Evolutionary conservation across 2,329 filamentous ascomycete species (phyloP).

Genomic region (Colletotrichum aenigma): DNA sequence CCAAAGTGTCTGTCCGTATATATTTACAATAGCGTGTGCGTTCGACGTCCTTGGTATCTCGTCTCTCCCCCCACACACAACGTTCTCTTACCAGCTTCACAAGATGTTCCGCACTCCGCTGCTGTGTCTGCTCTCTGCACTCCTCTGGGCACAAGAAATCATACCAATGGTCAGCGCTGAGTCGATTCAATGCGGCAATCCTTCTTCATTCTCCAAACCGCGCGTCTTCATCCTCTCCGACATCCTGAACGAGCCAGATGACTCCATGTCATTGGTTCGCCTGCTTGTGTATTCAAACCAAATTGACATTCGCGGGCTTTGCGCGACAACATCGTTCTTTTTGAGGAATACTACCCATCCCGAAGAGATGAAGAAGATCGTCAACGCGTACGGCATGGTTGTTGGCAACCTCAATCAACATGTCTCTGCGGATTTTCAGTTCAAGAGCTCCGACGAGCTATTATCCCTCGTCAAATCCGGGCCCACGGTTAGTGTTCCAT

Average conservation of each 20-base stretch:
- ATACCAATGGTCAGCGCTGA: background rate
- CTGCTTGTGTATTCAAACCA: conserved; percentile 50
- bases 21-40: background rate
- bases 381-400: conserved; percentile 46
- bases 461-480: background rate
- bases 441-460: background rate
- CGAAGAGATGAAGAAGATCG: conserved; percentile 45
- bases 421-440: background rate
- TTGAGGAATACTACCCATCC: conserved; percentile 42
- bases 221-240: conserved; percentile 44
- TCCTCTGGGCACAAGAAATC: background rate
- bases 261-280: conserved; percentile 46
- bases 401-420: conserved; percentile 54
- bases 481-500: background rate
- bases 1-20: background rate
- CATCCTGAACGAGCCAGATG: conserved; percentile 51
- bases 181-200: background rate
- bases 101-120: background rate
- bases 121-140: background rate
- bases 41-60: background rate
- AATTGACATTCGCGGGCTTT: conserved; percentile 47
- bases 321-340: conserved; percentile 50
- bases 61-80: background rate
- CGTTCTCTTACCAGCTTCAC: background rate
- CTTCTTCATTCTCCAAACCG: background rate